Conservation (phyloP, 2,329 filamentous ascomycete genomes). For the Exophiala viscosa region DNA sequence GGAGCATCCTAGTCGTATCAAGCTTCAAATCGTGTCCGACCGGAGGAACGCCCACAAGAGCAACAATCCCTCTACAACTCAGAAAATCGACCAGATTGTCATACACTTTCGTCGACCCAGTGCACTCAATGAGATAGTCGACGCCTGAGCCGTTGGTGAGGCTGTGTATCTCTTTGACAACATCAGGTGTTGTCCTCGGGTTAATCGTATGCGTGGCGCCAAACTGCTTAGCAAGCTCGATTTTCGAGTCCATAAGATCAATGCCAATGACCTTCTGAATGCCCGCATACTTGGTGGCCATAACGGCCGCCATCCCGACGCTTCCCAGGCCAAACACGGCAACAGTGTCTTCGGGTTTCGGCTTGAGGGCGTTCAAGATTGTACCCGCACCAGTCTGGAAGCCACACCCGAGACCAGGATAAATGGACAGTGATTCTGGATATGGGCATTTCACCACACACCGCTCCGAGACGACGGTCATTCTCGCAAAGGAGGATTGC, state of each 20-base stretch:
- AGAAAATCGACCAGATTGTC: conserved; percentile 7
- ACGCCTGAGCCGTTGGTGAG: conserved; percentile 20
- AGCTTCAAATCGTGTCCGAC: background rate
- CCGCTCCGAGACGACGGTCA: conserved; percentile 23
- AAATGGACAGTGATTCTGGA: conserved; percentile 15
- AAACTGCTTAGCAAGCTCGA: conserved; percentile 42
- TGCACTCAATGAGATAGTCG: conserved; percentile 18
- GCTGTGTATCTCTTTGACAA: conserved; percentile 29
- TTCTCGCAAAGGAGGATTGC: conserved; percentile 29
- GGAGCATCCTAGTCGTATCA: no score
- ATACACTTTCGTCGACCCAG: conserved; percentile 12
- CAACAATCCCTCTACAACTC: conserved; percentile 7
- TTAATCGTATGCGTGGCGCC: conserved; percentile 44
- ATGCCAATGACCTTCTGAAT: conserved; percentile 40
- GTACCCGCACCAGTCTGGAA: conserved; percentile 31
- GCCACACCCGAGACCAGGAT: conserved; percentile 30
- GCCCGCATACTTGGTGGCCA: conserved; percentile 28
- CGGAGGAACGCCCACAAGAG: conserved; percentile 15
- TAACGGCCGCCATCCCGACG: conserved; percentile 33
- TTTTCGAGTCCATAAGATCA: conserved; percentile 41
- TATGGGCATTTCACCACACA: conserved; percentile 23
- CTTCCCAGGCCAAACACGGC: conserved; percentile 32
- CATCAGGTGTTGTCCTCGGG: conserved; percentile 25
- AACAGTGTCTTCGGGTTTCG: conserved; percentile 18
- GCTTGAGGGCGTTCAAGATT: conserved; percentile 19